phyloP scores from a whole-genome alignment of 164 flowering plant genomes.

The Santalum album region DNA sequence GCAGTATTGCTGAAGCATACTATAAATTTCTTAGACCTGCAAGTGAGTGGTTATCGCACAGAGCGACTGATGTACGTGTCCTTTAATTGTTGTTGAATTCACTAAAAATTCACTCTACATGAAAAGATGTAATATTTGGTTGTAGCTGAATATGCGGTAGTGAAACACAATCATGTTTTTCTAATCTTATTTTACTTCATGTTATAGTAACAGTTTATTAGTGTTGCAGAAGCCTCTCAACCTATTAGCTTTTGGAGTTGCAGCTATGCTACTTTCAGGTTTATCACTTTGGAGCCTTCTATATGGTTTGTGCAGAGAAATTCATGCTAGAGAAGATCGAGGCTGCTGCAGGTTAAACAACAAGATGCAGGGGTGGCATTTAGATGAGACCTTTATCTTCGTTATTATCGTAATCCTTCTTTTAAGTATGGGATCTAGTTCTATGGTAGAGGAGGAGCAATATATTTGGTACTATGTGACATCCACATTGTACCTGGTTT shows the following conservation, averaged over 20 bases:
- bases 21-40: constrained; percentile 48
- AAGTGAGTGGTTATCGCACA: constrained; percentile 76
- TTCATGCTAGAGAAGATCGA: constrained; percentile 12
- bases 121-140: constrained; percentile 1
- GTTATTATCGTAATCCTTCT: constrained; percentile 36
- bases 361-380: constrained; percentile 25
- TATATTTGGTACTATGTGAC: constrained; percentile 82
- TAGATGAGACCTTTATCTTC: constrained; percentile 46
- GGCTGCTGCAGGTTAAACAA: constrained; percentile 3
- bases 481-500: constrained; percentile 54
- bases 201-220: constrained; percentile 3
- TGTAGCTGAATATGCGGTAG: background rate
- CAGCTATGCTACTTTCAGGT: constrained; percentile 60
- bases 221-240: constrained; percentile 68
- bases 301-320: constrained; percentile 25
- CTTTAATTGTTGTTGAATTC: constrained; percentile 5
- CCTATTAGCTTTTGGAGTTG: constrained; percentile 56
- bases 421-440: constrained; percentile 84
- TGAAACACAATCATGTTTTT: background rate
- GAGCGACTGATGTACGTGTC: constrained; percentile 73
- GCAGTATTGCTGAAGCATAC: constrained; percentile 41
- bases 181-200: background rate
- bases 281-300: constrained; percentile 36
- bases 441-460: constrained; percentile 97
- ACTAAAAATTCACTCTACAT: background rate